Percentiles rank a stretch among this genome's conserved stretches.
Conservation (phyloP, 2,329 filamentous ascomycete genomes). For the Paramyrothecium roridum region DNA sequence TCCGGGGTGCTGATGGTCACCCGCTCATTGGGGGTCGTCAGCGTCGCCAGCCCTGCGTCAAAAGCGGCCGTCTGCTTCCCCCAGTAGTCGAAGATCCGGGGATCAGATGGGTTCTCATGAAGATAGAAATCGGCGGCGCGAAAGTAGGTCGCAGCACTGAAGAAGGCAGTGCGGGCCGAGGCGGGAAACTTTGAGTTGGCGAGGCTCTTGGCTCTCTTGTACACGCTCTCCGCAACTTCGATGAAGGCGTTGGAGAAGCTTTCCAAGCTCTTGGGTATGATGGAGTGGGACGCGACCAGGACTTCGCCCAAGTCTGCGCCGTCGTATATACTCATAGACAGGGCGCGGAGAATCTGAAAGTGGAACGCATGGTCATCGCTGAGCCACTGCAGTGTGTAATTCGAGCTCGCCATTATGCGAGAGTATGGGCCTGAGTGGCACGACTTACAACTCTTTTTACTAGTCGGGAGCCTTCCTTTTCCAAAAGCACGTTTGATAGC, state of each 20-base stretch:
- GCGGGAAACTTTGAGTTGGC: constrained; percentile 8
- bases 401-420: not conserved
- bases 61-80: constrained; percentile 30
- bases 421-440: too few species aligned
- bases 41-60: constrained; percentile 10
- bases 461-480: too few species aligned
- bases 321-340: constrained; percentile 13
- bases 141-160: constrained; percentile 39
- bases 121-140: constrained; percentile 39
- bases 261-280: constrained; percentile 17
- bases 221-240: constrained; percentile 13
- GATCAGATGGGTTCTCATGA: constrained; percentile 33
- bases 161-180: constrained; percentile 21
- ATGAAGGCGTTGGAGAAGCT: constrained; percentile 17
- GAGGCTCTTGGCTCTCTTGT: constrained; percentile 10
- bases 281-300: constrained; percentile 18
- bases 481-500: too few species aligned
- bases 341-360: constrained; percentile 19
- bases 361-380: constrained; percentile 16
- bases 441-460: too few species aligned
- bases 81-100: constrained; percentile 34
- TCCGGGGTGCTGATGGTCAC: not conserved
- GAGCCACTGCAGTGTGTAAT: constrained; percentile 12
- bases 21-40: not conserved
- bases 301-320: constrained; percentile 27